Conservation (phyloP, 2,329 filamentous ascomycete genomes). For the Colletotrichum zoysiae region DNA sequence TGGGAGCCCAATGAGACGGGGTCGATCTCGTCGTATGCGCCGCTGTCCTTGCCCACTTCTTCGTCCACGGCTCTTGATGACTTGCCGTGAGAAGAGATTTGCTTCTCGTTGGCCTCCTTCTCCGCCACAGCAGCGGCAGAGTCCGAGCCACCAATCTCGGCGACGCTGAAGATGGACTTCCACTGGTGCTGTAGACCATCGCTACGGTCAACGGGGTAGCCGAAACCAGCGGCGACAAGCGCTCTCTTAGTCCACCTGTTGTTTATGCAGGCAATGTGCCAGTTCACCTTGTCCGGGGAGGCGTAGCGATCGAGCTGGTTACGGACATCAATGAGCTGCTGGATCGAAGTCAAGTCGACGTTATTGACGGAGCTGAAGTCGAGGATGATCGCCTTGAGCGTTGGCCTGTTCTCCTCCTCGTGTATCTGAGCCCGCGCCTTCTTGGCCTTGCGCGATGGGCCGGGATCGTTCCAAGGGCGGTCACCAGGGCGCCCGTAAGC, state of each 20-base stretch:
- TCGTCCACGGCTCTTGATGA: constrained; percentile 47
- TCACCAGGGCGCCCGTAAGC: constrained; percentile 77
- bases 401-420: constrained; percentile 68
- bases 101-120: constrained; percentile 66
- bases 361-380: constrained; percentile 96
- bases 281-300: constrained; percentile 85
- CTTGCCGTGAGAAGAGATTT: constrained; percentile 27
- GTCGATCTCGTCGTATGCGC: constrained; percentile 48
- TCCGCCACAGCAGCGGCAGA: constrained; percentile 80
- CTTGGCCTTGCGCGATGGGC: constrained; percentile 69
- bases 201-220: constrained; percentile 72
- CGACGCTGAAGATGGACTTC: constrained; percentile 96
- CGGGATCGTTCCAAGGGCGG: constrained; percentile 95
- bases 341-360: constrained; percentile 91
- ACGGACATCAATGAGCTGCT: constrained; percentile 92
- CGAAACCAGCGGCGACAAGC: constrained; percentile 88
- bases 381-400: constrained; percentile 88
- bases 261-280: constrained; percentile 95
- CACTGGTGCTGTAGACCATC: constrained; percentile 74
- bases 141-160: constrained; percentile 80
- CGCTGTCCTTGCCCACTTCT: constrained; percentile 53
- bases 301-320: constrained; percentile 93
- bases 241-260: constrained; percentile 96
- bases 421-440: constrained; percentile 52
- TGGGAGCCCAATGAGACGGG: constrained; percentile 43